Base-by-base conservation (phyloP, 805 yeast genomes). In the Komagataella mondaviorum region DNA sequence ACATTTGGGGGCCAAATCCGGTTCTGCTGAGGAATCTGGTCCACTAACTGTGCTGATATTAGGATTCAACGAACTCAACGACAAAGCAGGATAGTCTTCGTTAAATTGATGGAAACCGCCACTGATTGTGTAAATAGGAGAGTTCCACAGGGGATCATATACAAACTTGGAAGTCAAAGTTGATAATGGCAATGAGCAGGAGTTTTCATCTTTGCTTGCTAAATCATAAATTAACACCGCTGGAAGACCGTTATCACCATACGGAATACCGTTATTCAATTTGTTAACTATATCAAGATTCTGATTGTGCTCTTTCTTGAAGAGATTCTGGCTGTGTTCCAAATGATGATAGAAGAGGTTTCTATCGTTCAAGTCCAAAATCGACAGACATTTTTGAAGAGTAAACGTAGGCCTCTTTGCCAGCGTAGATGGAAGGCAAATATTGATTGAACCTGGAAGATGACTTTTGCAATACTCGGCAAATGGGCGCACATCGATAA, bases 381-480 rank as follows among this genome's bases (percentile, higher is more conserved):
- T 81, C 49, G 76, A 78, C 22, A 85, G 66, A 57, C 88, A 80
- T 59, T 80, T 73, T 48, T 68, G 69, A 52, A 90, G 69, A 2
- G 81, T 80, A 59, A 86, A 90, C 51, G 82, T 83, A 36, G 80
- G 70, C 56, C 98, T 75, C 62, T 82, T 85, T 55, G 90, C 68
- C 46, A 90, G 70, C 0, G 97, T 90, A n/a, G 96, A 84, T 1
- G 98, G 97, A 12, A 90, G 67, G 63, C 95, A 87, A 44, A 91
- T 75, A 62, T 88, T 88, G 47, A 87, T 70, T 0, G 97, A 77
- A 46, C 75, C 70, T 3, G 58, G 59, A 10, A 91, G 64, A 55
- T 83, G 88, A 2, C 72, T 61, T 53, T 71, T 75, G 46, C 81
- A 73, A 61, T 70, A 88, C 52, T 86, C 91, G 22, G 85, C 81